Percentiles rank a stretch among this genome's conserved stretches.
These are phyloP conservation scores for Fusarium sororula DNA, from an alignment of 2,329 filamentous ascomycete genomes.

Conservation along the genomic window DNA sequence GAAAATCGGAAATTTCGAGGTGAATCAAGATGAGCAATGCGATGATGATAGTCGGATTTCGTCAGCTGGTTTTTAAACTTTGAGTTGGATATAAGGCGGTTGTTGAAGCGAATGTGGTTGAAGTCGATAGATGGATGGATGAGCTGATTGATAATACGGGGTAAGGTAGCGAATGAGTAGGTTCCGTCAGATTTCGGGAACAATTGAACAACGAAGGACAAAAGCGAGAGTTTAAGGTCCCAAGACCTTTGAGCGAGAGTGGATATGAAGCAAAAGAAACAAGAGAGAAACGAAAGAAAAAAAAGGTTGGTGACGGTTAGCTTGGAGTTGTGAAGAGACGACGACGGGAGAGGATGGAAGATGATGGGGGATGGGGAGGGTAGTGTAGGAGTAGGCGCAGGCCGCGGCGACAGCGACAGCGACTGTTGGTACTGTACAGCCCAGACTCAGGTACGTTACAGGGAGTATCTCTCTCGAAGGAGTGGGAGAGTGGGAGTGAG, in stretches of 20 bases:
- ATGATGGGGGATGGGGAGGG: conserved; percentile 31
- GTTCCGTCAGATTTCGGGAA: conserved; percentile 9
- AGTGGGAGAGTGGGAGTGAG: background rate
- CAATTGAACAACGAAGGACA: conserved; percentile 31
- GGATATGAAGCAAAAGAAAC: conserved; percentile 27
- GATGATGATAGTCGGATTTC: background rate
- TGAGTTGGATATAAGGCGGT: conserved; percentile 2
- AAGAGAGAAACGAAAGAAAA: conserved; percentile 16
- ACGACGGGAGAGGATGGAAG: conserved; percentile 16
- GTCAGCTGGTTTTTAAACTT: background rate
- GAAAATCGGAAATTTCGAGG: conserved; percentile 40
- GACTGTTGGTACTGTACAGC: background rate
- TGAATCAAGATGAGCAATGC: conserved; percentile 21
- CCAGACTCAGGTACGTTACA: background rate
- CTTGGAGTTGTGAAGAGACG: conserved; percentile 32
- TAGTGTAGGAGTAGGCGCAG: conserved; percentile 32
- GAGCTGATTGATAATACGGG: conserved; percentile 26
- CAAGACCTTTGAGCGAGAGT: conserved; percentile 32
- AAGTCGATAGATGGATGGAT: conserved; percentile 19
- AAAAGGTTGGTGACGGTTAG: conserved; percentile 18
- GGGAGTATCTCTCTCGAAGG: background rate
- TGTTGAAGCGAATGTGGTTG: conserved; percentile 34
- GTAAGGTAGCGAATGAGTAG: conserved; percentile 17
- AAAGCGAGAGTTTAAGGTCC: conserved; percentile 34
- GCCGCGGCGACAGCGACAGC: conserved; percentile 4